Base-by-base conservation (phyloP, 2,329 filamentous ascomycete species). In the Calonectria fujianensis region DNA sequence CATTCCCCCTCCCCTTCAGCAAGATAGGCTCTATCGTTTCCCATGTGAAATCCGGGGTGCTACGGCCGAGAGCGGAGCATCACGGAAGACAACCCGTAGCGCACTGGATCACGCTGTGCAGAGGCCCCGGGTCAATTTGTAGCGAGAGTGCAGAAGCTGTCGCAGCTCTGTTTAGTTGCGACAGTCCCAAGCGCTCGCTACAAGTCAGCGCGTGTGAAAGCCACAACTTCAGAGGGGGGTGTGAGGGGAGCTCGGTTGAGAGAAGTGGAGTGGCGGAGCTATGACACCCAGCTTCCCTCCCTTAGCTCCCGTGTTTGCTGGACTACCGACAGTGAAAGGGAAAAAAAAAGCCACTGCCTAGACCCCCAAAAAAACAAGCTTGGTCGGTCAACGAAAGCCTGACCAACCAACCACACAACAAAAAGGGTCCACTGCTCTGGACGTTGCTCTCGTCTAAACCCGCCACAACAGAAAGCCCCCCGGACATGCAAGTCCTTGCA, bases 1-100 rank as follows among this genome's bases (percentile, higher is more conserved):
- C 52, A 37, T 24, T 20, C 45, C 68, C 57, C 68, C 57, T 32
- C 14, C 51, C 13, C 16, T n/a, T 32, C 51, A 54, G 51, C 51
- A 32, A 32, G 59, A 32, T 45, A 61, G 48, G 41, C 27, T 52
- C 37, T 61, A 39, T 61, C 57, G 35, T 61, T 24, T 69, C 41
- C 64, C 70, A 73, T 73, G 70, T 73, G 70, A 73, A 69, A 69
- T 67, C 54, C 39, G 64, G 70, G 69, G 69, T 32, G 35, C 32
- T 3, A 41, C 54, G 54, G 54, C 52, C 32, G 57, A 70, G 50
- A 51, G 63, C 70, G 64, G 70, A 68, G 64, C 39, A 59, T 67
- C 52, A 45, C 52, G 67, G 52, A 37, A 61, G 57, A 61, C 32
- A 35, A 35, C 57, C 57, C 57, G 57, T 61, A 57, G 52, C 52